Conservation (phyloP, 2,329 filamentous ascomycete genomes). For the Exophiala sp. region DNA sequence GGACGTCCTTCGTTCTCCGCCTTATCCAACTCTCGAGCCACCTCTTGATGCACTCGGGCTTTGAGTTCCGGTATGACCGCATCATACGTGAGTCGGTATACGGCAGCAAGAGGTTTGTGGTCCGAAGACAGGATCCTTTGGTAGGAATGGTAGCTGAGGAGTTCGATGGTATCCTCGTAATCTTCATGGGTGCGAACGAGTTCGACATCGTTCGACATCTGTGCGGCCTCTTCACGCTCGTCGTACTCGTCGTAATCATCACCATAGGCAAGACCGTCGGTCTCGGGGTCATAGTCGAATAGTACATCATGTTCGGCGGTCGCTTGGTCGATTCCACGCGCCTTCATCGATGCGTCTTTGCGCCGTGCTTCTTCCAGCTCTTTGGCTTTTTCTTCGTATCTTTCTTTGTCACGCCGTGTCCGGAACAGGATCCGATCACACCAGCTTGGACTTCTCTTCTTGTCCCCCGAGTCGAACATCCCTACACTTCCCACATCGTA, state of each 20-base stretch:
- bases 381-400: constrained; percentile 56
- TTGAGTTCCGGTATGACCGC: constrained; percentile 80
- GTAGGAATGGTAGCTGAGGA: constrained; percentile 76
- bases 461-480: constrained; percentile 91
- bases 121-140: constrained; percentile 88
- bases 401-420: constrained; percentile 63
- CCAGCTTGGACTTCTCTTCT: constrained; percentile 88
- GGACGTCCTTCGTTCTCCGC: constrained; percentile 88
- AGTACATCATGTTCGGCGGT: constrained; percentile 74
- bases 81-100: constrained; percentile 80
- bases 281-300: constrained; percentile 84
- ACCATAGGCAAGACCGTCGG: constrained; percentile 55
- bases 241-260: constrained; percentile 53
- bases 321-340: constrained; percentile 66
- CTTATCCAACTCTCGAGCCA: constrained; percentile 80
- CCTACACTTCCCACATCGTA: constrained; percentile 93
- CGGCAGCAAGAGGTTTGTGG: constrained; percentile 81
- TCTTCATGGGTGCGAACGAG: constrained; percentile 28
- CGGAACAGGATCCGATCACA: constrained; percentile 90
- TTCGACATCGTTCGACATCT: constrained; percentile 31
- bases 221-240: constrained; percentile 36
- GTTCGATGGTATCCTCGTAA: constrained; percentile 45
- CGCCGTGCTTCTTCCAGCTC: constrained; percentile 63
- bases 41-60: constrained; percentile 74
- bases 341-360: constrained; percentile 79